Evolutionary conservation across 2,329 filamentous ascomycete species (phyloP).

Genomic region (Davidsoniella eucalypti): DNA sequence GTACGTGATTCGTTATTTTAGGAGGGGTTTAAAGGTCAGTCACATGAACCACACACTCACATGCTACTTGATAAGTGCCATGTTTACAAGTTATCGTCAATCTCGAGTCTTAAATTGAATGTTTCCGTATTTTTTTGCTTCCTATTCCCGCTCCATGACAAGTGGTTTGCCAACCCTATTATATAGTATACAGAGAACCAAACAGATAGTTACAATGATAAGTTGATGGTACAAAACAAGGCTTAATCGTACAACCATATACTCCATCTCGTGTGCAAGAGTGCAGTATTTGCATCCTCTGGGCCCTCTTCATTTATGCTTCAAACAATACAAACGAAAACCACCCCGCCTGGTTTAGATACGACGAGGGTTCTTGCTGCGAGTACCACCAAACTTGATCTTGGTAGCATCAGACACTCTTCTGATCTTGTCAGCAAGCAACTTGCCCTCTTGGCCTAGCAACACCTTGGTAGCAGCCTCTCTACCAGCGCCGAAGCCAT

Average conservation of each 20-base stretch:
- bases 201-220: not conserved
- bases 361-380: constrained; percentile 70
- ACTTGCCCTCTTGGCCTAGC: constrained; percentile 66
- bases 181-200: not conserved
- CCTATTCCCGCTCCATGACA: constrained; percentile 13
- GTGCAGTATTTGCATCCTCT: not conserved
- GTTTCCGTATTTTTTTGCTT: constrained; percentile 1
- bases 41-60: no score
- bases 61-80: no score
- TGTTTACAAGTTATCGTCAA: not conserved
- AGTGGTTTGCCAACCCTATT: not conserved
- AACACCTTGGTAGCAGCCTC: constrained; percentile 84
- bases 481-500: constrained; percentile 73
- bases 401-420: constrained; percentile 74
- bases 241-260: not conserved
- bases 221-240: constrained; percentile 20
- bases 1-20: no score
- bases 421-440: constrained; percentile 56
- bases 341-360: constrained; percentile 27
- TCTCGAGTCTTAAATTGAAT: not conserved
- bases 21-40: no score
- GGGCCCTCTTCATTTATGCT: not conserved
- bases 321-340: no score
- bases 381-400: constrained; percentile 89
- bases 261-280: not conserved